phyloP scores from a whole-genome alignment of 1,284 basidiomycete species.

The Fistulinella staudtii region DNA sequence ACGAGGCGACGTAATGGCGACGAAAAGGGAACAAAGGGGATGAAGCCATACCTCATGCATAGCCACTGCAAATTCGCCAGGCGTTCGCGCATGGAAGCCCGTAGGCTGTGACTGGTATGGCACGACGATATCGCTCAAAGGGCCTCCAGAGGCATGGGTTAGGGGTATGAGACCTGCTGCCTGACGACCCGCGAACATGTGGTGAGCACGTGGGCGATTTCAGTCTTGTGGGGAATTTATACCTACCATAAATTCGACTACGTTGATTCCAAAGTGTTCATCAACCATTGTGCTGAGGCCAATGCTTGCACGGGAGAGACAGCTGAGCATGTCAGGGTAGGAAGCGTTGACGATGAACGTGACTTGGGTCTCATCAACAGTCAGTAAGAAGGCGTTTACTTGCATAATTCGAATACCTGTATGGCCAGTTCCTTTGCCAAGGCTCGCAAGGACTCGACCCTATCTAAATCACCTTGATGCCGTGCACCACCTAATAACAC shows the following conservation, averaged over 20 bases:
- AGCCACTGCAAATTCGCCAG: slow-evolving; percentile 67
- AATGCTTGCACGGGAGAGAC: slow-evolving; percentile 72
- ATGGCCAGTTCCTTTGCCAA: slow-evolving; percentile 66
- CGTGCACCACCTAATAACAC: slow-evolving; percentile 84
- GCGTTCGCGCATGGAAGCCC: slow-evolving; percentile 81
- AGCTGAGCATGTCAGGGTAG: slow-evolving; percentile 65
- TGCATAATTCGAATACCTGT: slow-evolving; percentile 41
- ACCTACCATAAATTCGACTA: slow-evolving; percentile 94
- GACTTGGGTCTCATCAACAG: slow-evolving; percentile 53
- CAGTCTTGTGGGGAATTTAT: slow-evolving; percentile 1
- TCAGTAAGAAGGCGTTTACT: slow-evolving; percentile 4
- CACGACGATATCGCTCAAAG: slow-evolving; percentile 87
- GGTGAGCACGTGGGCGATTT: slow-evolving; percentile 9
- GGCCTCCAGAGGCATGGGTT: slow-evolving; percentile 91
- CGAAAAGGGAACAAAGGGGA: not conserved
- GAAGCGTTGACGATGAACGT: slow-evolving; percentile 84
- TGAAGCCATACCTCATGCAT: slow-evolving; percentile 52
- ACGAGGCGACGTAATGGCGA: slow-evolving; percentile 4
- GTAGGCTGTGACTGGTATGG: slow-evolving; percentile 49
- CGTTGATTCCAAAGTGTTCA: slow-evolving; percentile 98
- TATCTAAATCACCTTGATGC: slow-evolving; percentile 68
- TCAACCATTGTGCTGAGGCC: slow-evolving; percentile 98
- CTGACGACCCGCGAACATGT: slow-evolving; percentile 38
- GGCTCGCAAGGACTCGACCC: slow-evolving; percentile 59
- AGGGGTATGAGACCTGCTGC: slow-evolving; percentile 93